These are phyloP conservation scores for Eucalyptus tenuipes DNA, from an alignment of 345 rosid genomes.

Conservation along the genomic window DNA sequence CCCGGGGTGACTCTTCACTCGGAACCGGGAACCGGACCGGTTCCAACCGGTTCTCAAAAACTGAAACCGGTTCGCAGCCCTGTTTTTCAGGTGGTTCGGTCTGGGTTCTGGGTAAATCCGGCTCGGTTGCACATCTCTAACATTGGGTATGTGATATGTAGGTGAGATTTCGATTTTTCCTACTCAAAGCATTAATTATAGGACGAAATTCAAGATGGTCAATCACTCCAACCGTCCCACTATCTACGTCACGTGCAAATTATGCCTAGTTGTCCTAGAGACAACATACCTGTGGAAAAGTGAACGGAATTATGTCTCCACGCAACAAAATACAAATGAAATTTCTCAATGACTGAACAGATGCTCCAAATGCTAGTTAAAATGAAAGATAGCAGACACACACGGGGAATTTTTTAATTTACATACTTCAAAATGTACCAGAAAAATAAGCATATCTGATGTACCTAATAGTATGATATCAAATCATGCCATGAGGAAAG, in stretches of 20 bases:
- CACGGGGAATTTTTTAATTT: background rate
- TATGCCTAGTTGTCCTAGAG: constrained; percentile 67
- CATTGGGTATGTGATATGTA: constrained; percentile 79
- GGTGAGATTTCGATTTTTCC: constrained; percentile 69
- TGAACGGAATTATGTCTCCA: background rate
- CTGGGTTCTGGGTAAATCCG: too few species aligned
- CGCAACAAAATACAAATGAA: background rate
- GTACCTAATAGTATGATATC: background rate
- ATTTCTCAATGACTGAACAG: background rate
- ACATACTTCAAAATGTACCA: background rate
- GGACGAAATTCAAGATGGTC: constrained; percentile 92
- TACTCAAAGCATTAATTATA: constrained; percentile 66
- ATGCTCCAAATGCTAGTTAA: too few species aligned
- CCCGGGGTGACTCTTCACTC: too few species aligned
- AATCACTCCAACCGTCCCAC: constrained; percentile 93
- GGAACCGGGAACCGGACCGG: too few species aligned
- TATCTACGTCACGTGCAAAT: constrained; percentile 75
- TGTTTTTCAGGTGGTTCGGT: too few species aligned
- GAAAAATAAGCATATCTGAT: background rate
- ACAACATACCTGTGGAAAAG: fast-evolving
- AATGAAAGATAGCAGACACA: background rate
- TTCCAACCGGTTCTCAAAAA: too few species aligned
- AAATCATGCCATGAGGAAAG: background rate
- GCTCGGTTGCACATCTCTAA: fast-evolving
- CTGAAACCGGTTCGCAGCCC: too few species aligned